Evolutionary conservation across 2,329 filamentous ascomycete species (phyloP).

Genomic region (Diplocarpon mali): DNA sequence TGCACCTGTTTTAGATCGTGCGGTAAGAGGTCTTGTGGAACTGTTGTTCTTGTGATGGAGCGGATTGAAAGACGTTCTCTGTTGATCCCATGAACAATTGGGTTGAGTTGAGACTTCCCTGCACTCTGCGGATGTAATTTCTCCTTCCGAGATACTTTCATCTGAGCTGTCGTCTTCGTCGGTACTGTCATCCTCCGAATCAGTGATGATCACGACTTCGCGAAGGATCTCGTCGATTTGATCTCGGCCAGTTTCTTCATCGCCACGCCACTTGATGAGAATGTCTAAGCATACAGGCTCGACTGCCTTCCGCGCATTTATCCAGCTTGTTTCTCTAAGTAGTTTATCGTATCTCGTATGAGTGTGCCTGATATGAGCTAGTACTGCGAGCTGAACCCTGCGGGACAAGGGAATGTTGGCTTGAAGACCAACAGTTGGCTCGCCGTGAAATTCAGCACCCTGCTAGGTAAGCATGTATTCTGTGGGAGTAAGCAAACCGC

Average conservation of each 20-base stretch:
- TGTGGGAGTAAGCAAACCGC: background rate
- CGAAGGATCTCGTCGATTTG: slow-evolving; percentile 56
- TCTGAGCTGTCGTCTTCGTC: slow-evolving; percentile 17
- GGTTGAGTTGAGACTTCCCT: slow-evolving; percentile 9
- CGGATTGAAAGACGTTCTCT: slow-evolving; percentile 2
- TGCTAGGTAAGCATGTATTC: slow-evolving; percentile 23
- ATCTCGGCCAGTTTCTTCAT: slow-evolving; percentile 57
- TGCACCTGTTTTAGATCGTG: background rate
- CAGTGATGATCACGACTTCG: slow-evolving; percentile 52
- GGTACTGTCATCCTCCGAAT: slow-evolving; percentile 24
- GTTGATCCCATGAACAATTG: slow-evolving; percentile 10
- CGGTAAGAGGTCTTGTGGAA: background rate
- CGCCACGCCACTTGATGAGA: slow-evolving; percentile 61
- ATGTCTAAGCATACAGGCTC: slow-evolving; percentile 51
- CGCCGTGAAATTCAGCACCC: slow-evolving; percentile 40
- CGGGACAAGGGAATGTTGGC: slow-evolving; percentile 45
- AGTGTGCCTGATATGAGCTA: slow-evolving; percentile 56
- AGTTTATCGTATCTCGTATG: slow-evolving; percentile 55
- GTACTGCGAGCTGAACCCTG: slow-evolving; percentile 52
- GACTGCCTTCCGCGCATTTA: slow-evolving; percentile 49
- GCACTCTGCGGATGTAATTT: slow-evolving; percentile 17
- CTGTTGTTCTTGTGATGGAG: background rate
- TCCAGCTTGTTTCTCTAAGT: slow-evolving; percentile 45
- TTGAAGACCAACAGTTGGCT: slow-evolving; percentile 47
- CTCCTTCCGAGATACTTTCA: slow-evolving; percentile 14